A percentile compares a stretch with the other conserved stretches of the same genome.
phyloP scores from a whole-genome alignment of 208 protist genomes.

The Herpetomonas muscarum region DNA sequence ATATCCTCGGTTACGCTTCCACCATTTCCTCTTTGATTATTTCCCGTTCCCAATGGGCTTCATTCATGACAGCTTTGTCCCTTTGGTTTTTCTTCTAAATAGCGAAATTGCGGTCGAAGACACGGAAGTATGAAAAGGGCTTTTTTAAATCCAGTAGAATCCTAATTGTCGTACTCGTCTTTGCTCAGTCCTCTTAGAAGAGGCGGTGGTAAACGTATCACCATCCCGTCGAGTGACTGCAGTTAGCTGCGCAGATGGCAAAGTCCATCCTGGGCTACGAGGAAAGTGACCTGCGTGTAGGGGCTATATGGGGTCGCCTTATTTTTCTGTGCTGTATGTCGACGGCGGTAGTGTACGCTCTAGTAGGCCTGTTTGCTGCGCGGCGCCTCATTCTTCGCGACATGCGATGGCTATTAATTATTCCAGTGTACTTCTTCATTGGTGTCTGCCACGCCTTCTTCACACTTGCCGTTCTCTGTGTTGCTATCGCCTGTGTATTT shows the following conservation, averaged over 20 bases:
- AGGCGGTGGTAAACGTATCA: too few relatives aligned
- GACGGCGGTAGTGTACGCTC: conserved; percentile 50
- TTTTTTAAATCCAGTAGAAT: too few relatives aligned
- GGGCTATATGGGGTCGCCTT: conserved; percentile 43
- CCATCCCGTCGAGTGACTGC: too few relatives aligned
- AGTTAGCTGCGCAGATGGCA: conserved; percentile 19
- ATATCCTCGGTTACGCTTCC: too few relatives aligned
- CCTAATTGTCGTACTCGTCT: too few relatives aligned
- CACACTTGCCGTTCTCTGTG: conserved; percentile 46
- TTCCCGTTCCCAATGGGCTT: too few relatives aligned
- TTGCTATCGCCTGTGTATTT: conserved; percentile 64
- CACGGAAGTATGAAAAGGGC: too few relatives aligned
- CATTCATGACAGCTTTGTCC: too few relatives aligned
- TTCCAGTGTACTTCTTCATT: conserved; percentile 50
- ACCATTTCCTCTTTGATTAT: too few relatives aligned
- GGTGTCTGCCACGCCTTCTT: conserved; percentile 71
- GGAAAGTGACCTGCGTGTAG: conserved; percentile 10
- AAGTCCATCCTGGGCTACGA: conserved; percentile 22
- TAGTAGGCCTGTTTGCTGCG: conserved; percentile 58
- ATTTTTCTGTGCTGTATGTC: conserved; percentile 53
- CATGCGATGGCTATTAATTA: conserved; percentile 47
- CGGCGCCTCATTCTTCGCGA: conserved; percentile 52
- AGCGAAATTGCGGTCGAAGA: too few relatives aligned
- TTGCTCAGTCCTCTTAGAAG: too few relatives aligned
- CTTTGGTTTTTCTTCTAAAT: too few relatives aligned